Evolutionary conservation across 768 basidiomycete species (phyloP).

Genomic region (Tricholoma furcatifolium): DNA sequence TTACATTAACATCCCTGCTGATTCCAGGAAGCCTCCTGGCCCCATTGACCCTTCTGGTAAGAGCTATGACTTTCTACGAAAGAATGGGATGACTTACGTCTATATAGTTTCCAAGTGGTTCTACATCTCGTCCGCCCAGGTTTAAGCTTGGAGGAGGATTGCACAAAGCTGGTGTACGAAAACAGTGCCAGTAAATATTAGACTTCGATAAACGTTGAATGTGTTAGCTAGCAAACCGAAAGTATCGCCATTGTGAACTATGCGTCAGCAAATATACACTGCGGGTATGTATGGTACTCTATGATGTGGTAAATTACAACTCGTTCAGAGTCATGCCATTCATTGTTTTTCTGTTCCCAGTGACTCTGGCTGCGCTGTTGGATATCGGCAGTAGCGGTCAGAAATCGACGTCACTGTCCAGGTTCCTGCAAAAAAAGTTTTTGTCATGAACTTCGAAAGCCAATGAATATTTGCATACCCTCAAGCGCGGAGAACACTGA

Average conservation of each 20-base stretch:
- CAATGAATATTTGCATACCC: constrained; percentile 48
- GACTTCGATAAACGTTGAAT: background rate
- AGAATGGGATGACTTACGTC: constrained; percentile 6
- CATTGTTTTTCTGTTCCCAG: constrained; percentile 33
- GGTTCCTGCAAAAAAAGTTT: constrained; percentile 51
- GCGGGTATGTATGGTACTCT: constrained; percentile 11
- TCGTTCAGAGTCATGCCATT: constrained; percentile 17
- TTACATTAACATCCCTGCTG: constrained; percentile 68
- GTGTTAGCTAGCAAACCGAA: too few species aligned
- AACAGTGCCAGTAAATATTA: background rate
- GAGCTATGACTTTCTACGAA: constrained; percentile 21
- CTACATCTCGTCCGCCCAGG: constrained; percentile 88
- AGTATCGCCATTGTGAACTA: background rate
- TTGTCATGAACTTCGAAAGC: background rate
- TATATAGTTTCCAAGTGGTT: constrained; percentile 84
- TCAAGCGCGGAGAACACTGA: constrained; percentile 91
- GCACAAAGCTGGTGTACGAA: background rate
- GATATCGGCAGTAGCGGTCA: constrained; percentile 89
- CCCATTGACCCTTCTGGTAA: constrained; percentile 89
- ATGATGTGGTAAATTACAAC: constrained; percentile 15
- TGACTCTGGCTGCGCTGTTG: constrained; percentile 59
- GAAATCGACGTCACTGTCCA: constrained; percentile 93
- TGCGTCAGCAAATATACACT: constrained; percentile 8
- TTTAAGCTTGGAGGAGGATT: constrained; percentile 47
- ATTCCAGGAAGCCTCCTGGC: constrained; percentile 82